Base-by-base conservation (phyloP, 805 yeast species). In the Hanseniaspora singularis region DNA sequence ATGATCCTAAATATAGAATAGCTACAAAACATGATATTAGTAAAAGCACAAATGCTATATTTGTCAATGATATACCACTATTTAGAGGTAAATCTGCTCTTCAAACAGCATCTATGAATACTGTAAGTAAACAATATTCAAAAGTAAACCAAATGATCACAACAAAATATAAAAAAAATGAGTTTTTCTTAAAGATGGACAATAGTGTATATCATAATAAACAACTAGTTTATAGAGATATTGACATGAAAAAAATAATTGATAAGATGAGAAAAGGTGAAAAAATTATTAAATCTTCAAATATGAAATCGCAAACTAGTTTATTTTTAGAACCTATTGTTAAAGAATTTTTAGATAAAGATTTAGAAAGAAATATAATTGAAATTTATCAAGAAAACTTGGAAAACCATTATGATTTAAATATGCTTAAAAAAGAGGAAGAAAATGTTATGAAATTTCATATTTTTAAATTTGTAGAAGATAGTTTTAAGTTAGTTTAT, bases 81-180 rank as follows among this genome's bases (percentile, higher is more conserved):
- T 43, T 43, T 11, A 43, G 48, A 37, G 48, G 48, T 20, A 43
- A 43, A 15, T 38, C 48, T 2, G 48, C 37, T 1, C 30, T 43
- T 6, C 48, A 43, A 23, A 33, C 20, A 3, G 28, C 31, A 9
- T 36, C 48, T 10, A 43, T 43, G 48, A 43, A 43, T 20, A 43
- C 48, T 9, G 41, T 43, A 10, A 37, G 40, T 9, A 43, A 43
- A 27, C 48, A 43, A n/a, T 43, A 43, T 18, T 39, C 48, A 6
- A 43, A 43, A 20, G 48, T 39, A 12, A 43, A 33, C n/a, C 39
- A 43, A 14, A 9, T 43, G 15, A 30, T 39, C 19, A 43, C 34
- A 10, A 37, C 39, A 14, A 43, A 18, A 22, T 43, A 43, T 33
- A 43, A 34, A 19, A 43, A 43, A 18, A 36, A 43, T 26, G 40